Evolutionary conservation across 2,329 filamentous ascomycete genomes (phyloP).

Genomic region (Daldinia sp.): DNA sequence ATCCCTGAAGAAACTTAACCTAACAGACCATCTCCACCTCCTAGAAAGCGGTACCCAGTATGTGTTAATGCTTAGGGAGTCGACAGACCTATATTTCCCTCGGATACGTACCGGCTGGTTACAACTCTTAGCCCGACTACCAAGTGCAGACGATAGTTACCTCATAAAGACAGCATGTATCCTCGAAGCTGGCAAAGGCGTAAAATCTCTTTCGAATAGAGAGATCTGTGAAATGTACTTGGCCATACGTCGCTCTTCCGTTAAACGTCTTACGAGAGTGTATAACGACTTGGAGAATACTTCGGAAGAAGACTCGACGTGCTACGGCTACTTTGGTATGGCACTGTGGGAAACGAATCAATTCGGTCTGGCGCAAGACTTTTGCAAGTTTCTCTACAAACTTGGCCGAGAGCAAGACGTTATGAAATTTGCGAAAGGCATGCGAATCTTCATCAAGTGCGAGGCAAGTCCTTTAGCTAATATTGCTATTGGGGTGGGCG

Average conservation of each 20-base stretch:
- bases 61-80: slow-evolving; percentile 28
- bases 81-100: slow-evolving; percentile 24
- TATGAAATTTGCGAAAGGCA: slow-evolving; percentile 35
- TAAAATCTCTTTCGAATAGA: slow-evolving; percentile 34
- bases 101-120: slow-evolving; percentile 47
- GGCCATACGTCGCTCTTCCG: slow-evolving; percentile 35
- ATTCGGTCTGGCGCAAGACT: slow-evolving; percentile 33
- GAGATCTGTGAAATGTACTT: slow-evolving; percentile 48
- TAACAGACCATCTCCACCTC: slow-evolving; percentile 36
- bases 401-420: slow-evolving; percentile 47
- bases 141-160: slow-evolving; percentile 38
- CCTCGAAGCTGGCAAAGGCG: slow-evolving; percentile 42
- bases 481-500: slow-evolving; percentile 43
- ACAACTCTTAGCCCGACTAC: slow-evolving; percentile 48
- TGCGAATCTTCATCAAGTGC: slow-evolving; percentile 30
- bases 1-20: slow-evolving; percentile 38
- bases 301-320: neutral
- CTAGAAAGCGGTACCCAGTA: slow-evolving; percentile 41
- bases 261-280: slow-evolving; percentile 21
- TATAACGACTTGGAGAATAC: slow-evolving; percentile 6
- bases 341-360: slow-evolving; percentile 44
- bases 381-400: slow-evolving; percentile 44
- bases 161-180: slow-evolving; percentile 39
- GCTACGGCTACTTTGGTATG: slow-evolving; percentile 32
- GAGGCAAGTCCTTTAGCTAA: slow-evolving; percentile 37